A percentile compares a stretch with the other conserved stretches of the same genome.
phyloP scores from a whole-genome alignment of 2,329 filamentous ascomycete species.

The Penicillium oxalicum region DNA sequence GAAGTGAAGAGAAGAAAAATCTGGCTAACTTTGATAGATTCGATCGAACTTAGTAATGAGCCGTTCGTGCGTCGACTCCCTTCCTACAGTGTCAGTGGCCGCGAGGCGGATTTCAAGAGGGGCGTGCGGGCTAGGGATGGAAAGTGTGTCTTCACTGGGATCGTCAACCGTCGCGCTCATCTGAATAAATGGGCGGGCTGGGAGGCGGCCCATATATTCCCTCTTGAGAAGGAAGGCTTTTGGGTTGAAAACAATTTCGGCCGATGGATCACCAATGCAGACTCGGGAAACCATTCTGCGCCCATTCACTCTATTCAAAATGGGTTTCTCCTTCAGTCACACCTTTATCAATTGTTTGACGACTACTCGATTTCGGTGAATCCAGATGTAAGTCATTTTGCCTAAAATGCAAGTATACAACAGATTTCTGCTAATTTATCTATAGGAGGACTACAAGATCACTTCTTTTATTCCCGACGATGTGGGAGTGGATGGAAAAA shows the following conservation, averaged over 20 bases:
- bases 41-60: constrained; percentile 5
- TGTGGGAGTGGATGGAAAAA: too few species aligned
- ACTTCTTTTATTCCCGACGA: too few species aligned
- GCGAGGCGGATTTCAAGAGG: not conserved
- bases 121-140: constrained; percentile 1
- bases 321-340: constrained; percentile 5
- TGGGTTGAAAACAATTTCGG: not conserved
- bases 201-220: constrained; percentile 9
- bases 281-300: not conserved
- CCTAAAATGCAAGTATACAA: too few species aligned
- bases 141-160: constrained; percentile 7
- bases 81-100: not conserved
- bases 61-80: constrained; percentile 3
- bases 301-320: constrained; percentile 9
- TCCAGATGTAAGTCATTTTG: constrained; percentile 5
- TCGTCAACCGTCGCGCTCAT: not conserved
- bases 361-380: constrained; percentile 10
- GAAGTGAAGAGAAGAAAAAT: not conserved
- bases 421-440: too few species aligned
- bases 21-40: constrained; percentile 4
- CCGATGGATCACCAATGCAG: not conserved
- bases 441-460: too few species aligned
- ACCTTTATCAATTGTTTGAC: constrained; percentile 10
- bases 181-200: constrained; percentile 2
- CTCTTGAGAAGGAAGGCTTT: not conserved